Base-by-base conservation (phyloP, 441 rosid species). In the Euphorbia corollata region DNA sequence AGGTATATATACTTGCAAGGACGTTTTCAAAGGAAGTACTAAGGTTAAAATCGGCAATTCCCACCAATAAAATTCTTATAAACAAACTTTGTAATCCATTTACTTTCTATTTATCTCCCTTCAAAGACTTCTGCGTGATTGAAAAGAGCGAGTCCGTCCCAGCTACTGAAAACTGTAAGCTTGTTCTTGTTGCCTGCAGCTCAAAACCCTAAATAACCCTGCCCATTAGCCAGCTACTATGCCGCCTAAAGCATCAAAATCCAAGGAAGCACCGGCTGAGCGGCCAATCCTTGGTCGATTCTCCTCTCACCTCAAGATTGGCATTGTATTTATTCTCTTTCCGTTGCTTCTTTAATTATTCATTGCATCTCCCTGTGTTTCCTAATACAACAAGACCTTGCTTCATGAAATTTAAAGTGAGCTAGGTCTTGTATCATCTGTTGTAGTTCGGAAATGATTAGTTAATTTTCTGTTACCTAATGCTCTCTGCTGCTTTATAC, bases 241-340 rank as follows among this genome's bases (percentile, higher is more conserved):
- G 99, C 98, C 99, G 54, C 99, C 98, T 0, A 94, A 94, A 83
- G 82, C 96, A 32, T 71, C 91, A 7, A 94, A 94, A 79, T 84
- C 90, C 16, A 94, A 94, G 66, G 99, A 94, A 60, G 97, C 87
- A 8, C 97, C 97, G 7, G 87, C 73, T 0, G 99, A 94, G 86
- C 82, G 97, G 39, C 94, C 99, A n/a, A 88, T 90, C 56, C 97
- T 94, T 16, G 99, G 99, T 64, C 87, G 99, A 65, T 94, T 94
- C 86, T 91, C 99, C 24, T 94, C 99, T 74, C 99, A 94, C 71
- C 98, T 94, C 83, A 94, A 94, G 85, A 94, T 94, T 74, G 99
- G 98, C 77, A 94, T 94, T 58, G 99, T 94, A 86, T 55, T 61
- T 59, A 30, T 53, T n/a, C 18, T 65, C 22, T 9, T 22, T 66